Conservation (phyloP, 1,284 basidiomycete species). For the Cutaneotrichosporon cyanovorans region DNA sequence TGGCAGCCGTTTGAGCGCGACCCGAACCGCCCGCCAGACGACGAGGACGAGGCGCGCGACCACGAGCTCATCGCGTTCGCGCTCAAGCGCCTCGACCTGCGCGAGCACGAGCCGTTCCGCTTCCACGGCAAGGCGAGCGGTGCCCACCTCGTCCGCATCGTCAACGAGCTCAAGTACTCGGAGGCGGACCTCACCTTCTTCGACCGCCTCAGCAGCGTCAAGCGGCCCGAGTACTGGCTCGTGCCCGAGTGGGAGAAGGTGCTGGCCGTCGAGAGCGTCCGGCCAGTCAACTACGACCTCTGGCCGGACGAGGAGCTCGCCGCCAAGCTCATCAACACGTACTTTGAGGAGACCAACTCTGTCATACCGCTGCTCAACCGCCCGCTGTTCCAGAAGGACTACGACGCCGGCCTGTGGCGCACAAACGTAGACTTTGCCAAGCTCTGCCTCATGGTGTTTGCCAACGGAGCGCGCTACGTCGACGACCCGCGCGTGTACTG, state of each 20-base stretch:
- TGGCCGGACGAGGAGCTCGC: conserved; percentile 54
- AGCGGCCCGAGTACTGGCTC: conserved; percentile 41
- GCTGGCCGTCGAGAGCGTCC: conserved; percentile 34
- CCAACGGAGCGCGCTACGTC: conserved; percentile 61
- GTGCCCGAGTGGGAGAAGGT: conserved; percentile 44
- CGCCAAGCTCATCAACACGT: conserved; percentile 56
- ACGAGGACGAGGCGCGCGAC: conserved; percentile 19
- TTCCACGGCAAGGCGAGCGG: conserved; percentile 69
- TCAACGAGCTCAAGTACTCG: conserved; percentile 57
- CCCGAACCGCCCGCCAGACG: conserved; percentile 23
- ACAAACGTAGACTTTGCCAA: conserved; percentile 59
- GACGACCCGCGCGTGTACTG: conserved; percentile 57
- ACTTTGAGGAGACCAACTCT: conserved; percentile 58
- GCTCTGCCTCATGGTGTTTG: conserved; percentile 65
- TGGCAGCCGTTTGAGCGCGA: conserved; percentile 33
- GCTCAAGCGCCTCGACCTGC: conserved; percentile 31
- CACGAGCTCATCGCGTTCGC: conserved; percentile 24
- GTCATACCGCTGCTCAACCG: conserved; percentile 69
- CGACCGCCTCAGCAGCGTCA: conserved; percentile 25
- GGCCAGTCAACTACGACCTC: conserved; percentile 31
- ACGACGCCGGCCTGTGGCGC: conserved; percentile 55
- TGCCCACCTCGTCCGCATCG: conserved; percentile 57
- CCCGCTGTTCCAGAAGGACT: conserved; percentile 60
- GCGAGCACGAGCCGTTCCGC: conserved; percentile 45
- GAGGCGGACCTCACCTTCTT: conserved; percentile 21